phyloP scores from a whole-genome alignment of 805 yeast genomes.

The Monosporozyma yasuniensis region DNA sequence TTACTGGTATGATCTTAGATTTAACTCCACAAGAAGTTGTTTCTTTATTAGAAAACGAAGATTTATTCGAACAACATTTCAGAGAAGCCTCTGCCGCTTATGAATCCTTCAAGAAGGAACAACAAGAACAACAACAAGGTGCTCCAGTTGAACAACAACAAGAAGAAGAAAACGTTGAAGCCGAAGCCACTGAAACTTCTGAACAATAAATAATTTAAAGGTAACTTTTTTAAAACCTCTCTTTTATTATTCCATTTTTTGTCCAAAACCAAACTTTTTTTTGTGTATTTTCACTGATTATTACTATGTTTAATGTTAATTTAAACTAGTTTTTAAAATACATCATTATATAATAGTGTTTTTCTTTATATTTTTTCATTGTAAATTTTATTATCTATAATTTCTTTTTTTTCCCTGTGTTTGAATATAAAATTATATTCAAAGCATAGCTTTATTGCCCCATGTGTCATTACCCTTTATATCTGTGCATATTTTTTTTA shows the following conservation, averaged over 20 bases:
- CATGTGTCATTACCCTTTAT: no score
- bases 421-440: no score
- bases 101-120: slow-evolving; percentile 70
- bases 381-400: neutral
- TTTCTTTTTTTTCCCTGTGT: neutral
- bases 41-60: slow-evolving; percentile 82
- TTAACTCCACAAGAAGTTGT: slow-evolving; percentile 87
- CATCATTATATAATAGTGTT: slow-evolving; percentile 1
- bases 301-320: no score
- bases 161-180: neutral
- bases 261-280: neutral
- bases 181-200: slow-evolving; percentile 2
- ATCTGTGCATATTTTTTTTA: no score
- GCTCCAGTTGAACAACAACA: slow-evolving; percentile 2
- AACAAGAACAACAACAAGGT: slow-evolving; percentile 21
- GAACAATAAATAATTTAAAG: slow-evolving; percentile 1
- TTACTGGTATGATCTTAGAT: slow-evolving; percentile 97
- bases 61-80: slow-evolving; percentile 79
- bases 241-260: neutral
- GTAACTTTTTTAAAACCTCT: neutral
- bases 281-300: neutral
- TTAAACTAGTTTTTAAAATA: neutral
- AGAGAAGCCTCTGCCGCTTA: slow-evolving; percentile 92
- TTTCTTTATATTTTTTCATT: neutral
- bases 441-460: no score